These are phyloP conservation scores for Paragyromitra xinjiangensis DNA, from an alignment of 495 filamentous ascomycete genomes.

Conservation along the genomic window DNA sequence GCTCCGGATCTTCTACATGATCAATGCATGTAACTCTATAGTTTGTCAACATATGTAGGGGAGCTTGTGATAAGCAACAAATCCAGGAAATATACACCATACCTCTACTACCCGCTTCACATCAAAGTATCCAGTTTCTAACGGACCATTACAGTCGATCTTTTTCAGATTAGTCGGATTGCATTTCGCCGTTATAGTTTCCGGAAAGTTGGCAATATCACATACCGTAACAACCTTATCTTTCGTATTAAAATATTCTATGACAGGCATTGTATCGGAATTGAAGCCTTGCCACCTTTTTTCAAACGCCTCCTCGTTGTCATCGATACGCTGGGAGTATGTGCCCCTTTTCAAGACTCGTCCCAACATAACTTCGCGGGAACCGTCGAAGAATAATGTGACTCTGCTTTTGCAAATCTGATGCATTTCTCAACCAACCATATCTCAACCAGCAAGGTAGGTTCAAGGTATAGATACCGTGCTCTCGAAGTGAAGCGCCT, in stretches of 20 bases:
- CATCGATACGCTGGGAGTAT: slow-evolving; percentile 33
- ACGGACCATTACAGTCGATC: slow-evolving; percentile 23
- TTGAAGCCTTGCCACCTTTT: slow-evolving; percentile 39
- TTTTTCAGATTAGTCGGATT: background rate
- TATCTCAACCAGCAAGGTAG: background rate
- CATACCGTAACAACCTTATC: slow-evolving; percentile 26
- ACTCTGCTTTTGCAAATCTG: slow-evolving; percentile 19
- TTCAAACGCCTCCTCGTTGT: slow-evolving; percentile 33
- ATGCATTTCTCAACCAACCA: background rate
- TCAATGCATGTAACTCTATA: background rate
- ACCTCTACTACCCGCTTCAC: slow-evolving; percentile 24
- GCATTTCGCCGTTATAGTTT: background rate
- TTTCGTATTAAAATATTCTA: slow-evolving; percentile 28
- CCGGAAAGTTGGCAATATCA: background rate
- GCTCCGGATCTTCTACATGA: background rate
- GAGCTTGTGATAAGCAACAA: background rate
- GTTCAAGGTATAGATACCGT: slow-evolving; percentile 42
- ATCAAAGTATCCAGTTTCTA: slow-evolving; percentile 13
- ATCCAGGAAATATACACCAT: background rate
- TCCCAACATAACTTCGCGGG: slow-evolving; percentile 20
- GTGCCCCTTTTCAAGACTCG: slow-evolving; percentile 15
- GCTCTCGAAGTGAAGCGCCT: slow-evolving; percentile 55
- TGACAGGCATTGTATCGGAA: slow-evolving; percentile 36
- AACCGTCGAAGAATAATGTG: slow-evolving; percentile 37
- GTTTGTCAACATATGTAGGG: background rate